Conservation (phyloP, 2,329 filamentous ascomycete species). For the Pseudogymnoascus sp. region DNA sequence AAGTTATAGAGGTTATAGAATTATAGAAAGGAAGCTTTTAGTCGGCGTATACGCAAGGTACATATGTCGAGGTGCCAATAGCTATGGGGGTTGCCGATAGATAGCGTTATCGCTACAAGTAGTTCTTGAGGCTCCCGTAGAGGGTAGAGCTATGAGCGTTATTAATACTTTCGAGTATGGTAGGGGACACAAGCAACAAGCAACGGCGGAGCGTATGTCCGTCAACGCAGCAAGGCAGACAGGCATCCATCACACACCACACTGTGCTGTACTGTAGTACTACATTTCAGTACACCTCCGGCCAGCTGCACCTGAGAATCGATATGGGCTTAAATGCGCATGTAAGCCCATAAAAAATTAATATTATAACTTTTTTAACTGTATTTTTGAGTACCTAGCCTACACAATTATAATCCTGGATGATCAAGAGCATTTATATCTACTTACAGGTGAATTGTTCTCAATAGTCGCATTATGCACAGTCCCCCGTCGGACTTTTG, state of each 20-base stretch:
- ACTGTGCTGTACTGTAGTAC: not conserved
- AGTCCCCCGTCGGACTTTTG: not conserved
- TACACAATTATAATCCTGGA: not conserved
- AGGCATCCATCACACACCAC: not conserved
- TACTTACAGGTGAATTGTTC: no score
- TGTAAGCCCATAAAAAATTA: not conserved
- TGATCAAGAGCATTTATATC: not conserved
- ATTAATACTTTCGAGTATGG: not conserved
- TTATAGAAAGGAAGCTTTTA: not conserved
- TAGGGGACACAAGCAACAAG: no score
- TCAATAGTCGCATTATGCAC: not conserved
- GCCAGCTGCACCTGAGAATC: not conserved
- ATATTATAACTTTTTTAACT: not conserved
- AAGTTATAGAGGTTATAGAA: not conserved
- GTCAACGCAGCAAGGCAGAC: not conserved
- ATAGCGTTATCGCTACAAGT: conserved; percentile 7
- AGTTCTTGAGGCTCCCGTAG: conserved; percentile 6
- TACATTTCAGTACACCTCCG: not conserved
- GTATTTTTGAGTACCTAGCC: not conserved
- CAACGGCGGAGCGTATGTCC: not conserved
- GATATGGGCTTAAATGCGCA: not conserved
- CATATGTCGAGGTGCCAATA: not conserved
- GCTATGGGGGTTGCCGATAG: conserved; percentile 5
- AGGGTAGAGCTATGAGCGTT: not conserved
- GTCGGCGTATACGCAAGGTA: not conserved